Percentiles rank a stretch among this genome's conserved stretches.
These are phyloP conservation scores for Xylariaceae sp. DNA, from an alignment of 2,329 filamentous ascomycete genomes.

Conservation along the genomic window DNA sequence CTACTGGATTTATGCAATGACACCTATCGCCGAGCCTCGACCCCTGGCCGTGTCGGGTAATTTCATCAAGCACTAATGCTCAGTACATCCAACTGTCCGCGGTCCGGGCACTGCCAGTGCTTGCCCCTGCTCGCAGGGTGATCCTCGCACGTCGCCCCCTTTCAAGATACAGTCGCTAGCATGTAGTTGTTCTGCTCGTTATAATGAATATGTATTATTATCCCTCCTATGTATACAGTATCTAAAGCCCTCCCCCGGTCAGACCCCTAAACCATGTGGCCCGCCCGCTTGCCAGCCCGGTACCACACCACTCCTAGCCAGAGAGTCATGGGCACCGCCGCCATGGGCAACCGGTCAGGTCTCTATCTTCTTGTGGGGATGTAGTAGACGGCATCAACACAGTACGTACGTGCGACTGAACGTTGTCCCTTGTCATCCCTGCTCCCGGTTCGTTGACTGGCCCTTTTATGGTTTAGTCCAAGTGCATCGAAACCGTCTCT, in stretches of 20 bases:
- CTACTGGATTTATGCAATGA: neutral
- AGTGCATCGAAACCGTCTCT: conserved; percentile 33
- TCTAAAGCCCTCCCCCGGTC: neutral
- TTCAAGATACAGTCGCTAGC: neutral
- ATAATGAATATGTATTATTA: neutral
- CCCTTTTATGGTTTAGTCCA: conserved; percentile 37
- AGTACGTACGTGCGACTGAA: conserved; percentile 21
- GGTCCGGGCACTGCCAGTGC: conserved; percentile 28
- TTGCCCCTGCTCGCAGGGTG: conserved; percentile 20
- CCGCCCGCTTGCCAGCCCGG: conserved; percentile 23
- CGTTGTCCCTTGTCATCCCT: conserved; percentile 33
- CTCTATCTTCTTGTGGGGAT: too few relatives aligned
- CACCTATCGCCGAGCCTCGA: conserved; percentile 21
- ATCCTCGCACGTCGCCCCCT: neutral
- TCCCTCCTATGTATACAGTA: too few relatives aligned
- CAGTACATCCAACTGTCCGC: conserved; percentile 29
- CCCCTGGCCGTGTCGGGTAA: conserved; percentile 41
- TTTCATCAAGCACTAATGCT: conserved; percentile 40
- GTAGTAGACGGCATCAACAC: too few relatives aligned
- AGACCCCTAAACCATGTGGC: conserved; percentile 33
- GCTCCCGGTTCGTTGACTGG: conserved; percentile 36
- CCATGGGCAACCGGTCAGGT: conserved; percentile 27
- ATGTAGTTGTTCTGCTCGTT: neutral
- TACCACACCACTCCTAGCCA: conserved; percentile 16
- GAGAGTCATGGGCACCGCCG: conserved; percentile 21